Percentiles rank a stretch among this genome's conserved stretches.
These are phyloP conservation scores for Agroathelia rolfsii DNA, from an alignment of 1,284 basidiomycete species.

Conservation along the genomic window DNA sequence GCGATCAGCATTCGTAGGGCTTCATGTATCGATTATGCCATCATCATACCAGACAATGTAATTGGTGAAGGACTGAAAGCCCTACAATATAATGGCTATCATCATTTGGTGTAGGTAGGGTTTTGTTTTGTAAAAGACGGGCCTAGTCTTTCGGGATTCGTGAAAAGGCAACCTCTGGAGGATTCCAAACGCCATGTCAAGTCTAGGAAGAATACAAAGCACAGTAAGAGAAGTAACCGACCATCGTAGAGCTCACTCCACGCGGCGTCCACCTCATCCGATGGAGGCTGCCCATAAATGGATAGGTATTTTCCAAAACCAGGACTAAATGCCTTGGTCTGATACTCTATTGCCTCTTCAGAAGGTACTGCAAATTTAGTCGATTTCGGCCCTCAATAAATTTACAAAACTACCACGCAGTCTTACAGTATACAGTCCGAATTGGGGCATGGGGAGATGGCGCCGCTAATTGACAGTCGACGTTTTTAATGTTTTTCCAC, in stretches of 20 bases:
- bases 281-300: slow-evolving; percentile 1
- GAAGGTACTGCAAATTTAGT: too few species aligned
- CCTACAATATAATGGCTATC: not conserved
- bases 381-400: too few species aligned
- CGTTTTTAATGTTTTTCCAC: too few species aligned
- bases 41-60: slow-evolving; percentile 5
- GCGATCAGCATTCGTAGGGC: too few species aligned
- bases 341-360: slow-evolving; percentile 1
- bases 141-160: slow-evolving; percentile 1
- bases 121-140: slow-evolving; percentile 1
- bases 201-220: not conserved
- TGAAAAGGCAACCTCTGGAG: not conserved
- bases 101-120: not conserved
- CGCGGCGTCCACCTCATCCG: slow-evolving; percentile 2
- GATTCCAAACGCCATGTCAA: not conserved
- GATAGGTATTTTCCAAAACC: not conserved
- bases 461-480: too few species aligned
- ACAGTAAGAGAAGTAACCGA: too few species aligned
- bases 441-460: too few species aligned
- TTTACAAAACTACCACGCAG: too few species aligned
- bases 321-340: slow-evolving; percentile 1
- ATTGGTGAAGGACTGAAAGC: slow-evolving; percentile 4
- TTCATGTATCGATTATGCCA: too few species aligned
- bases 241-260: slow-evolving; percentile 5
- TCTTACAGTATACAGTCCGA: too few species aligned